Conservation (phyloP, 768 basidiomycete genomes). For the Tricholoma saponaceum region DNA sequence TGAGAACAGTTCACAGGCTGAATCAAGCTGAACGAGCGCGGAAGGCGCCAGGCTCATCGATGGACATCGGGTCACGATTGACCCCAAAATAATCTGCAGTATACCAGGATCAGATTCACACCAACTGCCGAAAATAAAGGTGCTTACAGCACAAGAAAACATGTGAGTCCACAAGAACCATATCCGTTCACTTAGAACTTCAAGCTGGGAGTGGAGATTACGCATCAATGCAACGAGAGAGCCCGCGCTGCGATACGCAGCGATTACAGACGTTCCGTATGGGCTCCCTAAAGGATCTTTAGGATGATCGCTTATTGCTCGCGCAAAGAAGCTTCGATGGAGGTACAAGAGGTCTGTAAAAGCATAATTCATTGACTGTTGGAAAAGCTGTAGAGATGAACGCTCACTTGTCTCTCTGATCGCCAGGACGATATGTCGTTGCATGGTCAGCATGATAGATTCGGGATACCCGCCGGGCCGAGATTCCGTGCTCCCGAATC, state of each 20-base stretch:
- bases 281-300: conserved; percentile 71
- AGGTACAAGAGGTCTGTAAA: conserved; percentile 62
- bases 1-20: conserved; percentile 71
- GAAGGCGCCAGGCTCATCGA: conserved; percentile 77
- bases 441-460: conserved; percentile 51
- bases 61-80: conserved; percentile 74
- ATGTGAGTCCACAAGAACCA: conserved; percentile 63
- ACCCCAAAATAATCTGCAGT: conserved; percentile 63
- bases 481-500: conserved; percentile 55
- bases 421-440: conserved; percentile 64
- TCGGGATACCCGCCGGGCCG: conserved; percentile 43
- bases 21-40: conserved; percentile 68
- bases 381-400: neutral
- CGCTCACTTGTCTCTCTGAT: conserved; percentile 66
- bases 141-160: conserved; percentile 64
- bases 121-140: conserved; percentile 3
- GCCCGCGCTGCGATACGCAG: conserved; percentile 70
- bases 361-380: neutral
- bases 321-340: conserved; percentile 71
- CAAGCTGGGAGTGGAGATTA: conserved; percentile 60
- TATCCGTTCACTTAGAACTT: conserved; percentile 58
- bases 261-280: conserved; percentile 69
- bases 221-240: conserved; percentile 69
- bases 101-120: conserved; percentile 1
- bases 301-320: conserved; percentile 68